Evolutionary conservation across 2,329 filamentous ascomycete species (phyloP), one percentile per base, ranked within the genome.

Genomic region (Cladosporium oxysporum): DNA sequence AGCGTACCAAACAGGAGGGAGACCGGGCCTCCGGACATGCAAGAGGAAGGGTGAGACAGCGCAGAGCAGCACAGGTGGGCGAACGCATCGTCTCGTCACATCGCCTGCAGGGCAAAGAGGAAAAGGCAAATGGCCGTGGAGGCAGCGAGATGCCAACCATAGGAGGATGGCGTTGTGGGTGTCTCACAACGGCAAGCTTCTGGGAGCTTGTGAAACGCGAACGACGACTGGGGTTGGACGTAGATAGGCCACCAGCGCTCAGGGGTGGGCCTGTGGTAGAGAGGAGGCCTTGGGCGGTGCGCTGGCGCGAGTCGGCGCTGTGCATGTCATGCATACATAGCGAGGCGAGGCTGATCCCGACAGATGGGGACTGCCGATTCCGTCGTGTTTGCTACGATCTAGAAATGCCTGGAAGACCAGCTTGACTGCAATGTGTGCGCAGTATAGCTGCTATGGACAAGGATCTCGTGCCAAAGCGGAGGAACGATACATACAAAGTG

Each of bases 1-100:
- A 63, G 61, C 50, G 61, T 63, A 63, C 61, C 61, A 63, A 57
- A 55, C 61, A 57, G 61, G 37, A 57, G 49, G 49, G 50, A 44
- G 50, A 29, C 33, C 44, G 21, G 47, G 28, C 47, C 47, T 62
- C 59, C 59, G 49, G 37, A 29, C 50, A 63, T 57, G 61, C 61
- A 57, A 44, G 33, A 57, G 61, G 61, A 44, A 63, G 52, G 50
- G 50, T 63, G 35, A 57, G 61, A 63, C 61, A 63, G 50, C 50
- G 50, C 61, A 63, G 50, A 53, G 37, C 37, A 60, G 58, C 52
- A 55, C 28, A 31, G n/a, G 31, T 55, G 52, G 52, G 31, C 58
- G 41, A 60, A 49, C 58, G 44, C 59, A 62, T 52, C 59, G 23
- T 50, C 44, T 52, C 59, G 59, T 50, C 44, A 50, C 44, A 47